These are phyloP conservation scores for Claviceps quebecensis DNA, from an alignment of 2,329 filamentous ascomycete species.

Conservation along the genomic window DNA sequence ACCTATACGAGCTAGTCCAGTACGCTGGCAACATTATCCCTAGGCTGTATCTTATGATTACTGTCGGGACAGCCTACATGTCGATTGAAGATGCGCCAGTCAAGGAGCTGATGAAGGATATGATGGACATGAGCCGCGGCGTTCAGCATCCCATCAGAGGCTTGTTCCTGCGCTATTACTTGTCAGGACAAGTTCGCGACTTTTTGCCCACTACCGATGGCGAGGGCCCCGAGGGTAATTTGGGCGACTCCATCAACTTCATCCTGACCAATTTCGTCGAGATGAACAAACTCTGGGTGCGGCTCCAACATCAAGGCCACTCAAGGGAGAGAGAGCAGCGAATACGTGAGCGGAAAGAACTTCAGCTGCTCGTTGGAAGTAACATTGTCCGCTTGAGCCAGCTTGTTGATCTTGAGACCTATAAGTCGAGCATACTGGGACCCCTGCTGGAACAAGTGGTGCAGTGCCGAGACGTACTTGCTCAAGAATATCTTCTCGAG, in stretches of 20 bases:
- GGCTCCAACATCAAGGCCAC: conserved; percentile 92
- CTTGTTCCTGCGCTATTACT: conserved; percentile 88
- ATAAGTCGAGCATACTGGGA: conserved; percentile 79
- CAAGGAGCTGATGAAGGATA: conserved; percentile 99
- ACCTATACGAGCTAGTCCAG: conserved; percentile 93
- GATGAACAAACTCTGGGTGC: conserved; percentile 99
- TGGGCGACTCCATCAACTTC: conserved; percentile 96
- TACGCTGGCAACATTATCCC: conserved; percentile 98
- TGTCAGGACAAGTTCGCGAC: conserved; percentile 88
- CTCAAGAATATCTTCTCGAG: conserved; percentile 93
- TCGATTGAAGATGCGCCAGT: conserved; percentile 94
- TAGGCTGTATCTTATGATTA: conserved; percentile 96
- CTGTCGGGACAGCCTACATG: conserved; percentile 98
- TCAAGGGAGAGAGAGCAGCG: conserved; percentile 87
- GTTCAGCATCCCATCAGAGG: conserved; percentile 95
- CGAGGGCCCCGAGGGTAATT: conserved; percentile 86
- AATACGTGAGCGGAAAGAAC: conserved; percentile 85
- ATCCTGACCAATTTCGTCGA: conserved; percentile 97
- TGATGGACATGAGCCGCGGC: conserved; percentile 99
- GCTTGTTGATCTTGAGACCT: conserved; percentile 84
- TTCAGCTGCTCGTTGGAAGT: conserved; percentile 90
- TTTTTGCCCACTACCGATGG: conserved; percentile 66
- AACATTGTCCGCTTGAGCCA: conserved; percentile 93
- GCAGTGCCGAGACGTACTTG: conserved; percentile 90
- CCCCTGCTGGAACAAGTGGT: conserved; percentile 93